Evolutionary conservation across 2,329 filamentous ascomycete genomes (phyloP).

Genomic region (Aspergillus sp.): DNA sequence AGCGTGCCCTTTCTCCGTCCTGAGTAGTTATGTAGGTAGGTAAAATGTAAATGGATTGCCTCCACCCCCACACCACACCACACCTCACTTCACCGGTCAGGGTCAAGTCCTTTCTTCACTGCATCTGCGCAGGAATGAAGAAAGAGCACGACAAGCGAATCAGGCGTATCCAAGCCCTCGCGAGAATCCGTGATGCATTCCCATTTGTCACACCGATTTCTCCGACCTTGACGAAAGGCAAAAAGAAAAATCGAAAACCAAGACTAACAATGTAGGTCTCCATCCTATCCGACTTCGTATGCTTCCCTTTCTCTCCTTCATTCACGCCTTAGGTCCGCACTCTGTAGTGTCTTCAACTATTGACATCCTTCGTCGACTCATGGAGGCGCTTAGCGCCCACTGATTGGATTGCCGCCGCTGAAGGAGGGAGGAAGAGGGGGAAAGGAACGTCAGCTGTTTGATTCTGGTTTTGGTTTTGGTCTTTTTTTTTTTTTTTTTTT

Average conservation of each 20-base stretch:
- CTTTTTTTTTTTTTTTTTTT: neutral
- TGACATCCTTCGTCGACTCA: constrained; percentile 7
- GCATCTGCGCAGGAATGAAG: neutral
- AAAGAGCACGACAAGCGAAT: neutral
- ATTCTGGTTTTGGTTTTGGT: too few relatives aligned
- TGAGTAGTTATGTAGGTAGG: too few relatives aligned
- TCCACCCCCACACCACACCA: neutral
- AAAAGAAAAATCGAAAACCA: neutral
- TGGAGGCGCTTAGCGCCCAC: neutral
- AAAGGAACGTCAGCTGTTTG: constrained; percentile 7
- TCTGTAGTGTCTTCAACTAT: neutral
- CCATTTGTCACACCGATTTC: constrained; percentile 15
- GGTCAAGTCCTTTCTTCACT: neutral
- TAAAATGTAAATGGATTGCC: neutral
- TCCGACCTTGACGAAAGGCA: constrained; percentile 6
- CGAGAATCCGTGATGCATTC: neutral
- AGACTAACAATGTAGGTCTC: neutral
- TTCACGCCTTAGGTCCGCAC: neutral
- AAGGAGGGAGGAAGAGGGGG: constrained; percentile 1
- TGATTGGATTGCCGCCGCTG: constrained; percentile 6
- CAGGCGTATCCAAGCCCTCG: neutral
- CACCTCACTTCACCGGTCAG: neutral
- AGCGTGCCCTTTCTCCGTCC: too few relatives aligned
- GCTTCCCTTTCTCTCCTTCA: neutral
- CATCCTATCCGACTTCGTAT: neutral